Conservation (phyloP, 768 basidiomycete species). For the Suillus luteus region DNA sequence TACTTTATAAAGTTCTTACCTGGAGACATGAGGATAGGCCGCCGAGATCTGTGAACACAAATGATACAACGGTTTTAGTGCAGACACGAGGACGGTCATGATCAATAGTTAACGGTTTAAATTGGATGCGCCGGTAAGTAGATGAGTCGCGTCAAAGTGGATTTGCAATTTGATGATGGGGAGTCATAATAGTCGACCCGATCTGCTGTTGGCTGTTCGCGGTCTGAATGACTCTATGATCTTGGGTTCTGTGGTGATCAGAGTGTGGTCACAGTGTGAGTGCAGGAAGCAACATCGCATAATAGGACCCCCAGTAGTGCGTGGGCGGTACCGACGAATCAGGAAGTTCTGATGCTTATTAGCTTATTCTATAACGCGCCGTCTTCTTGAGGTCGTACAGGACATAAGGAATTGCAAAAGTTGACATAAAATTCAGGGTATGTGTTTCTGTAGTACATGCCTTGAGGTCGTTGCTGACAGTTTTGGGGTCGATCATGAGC, state of each 20-base stretch:
- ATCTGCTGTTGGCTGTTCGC: background rate
- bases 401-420: constrained; percentile 16
- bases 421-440: constrained; percentile 31
- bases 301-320: background rate
- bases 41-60: constrained; percentile 22
- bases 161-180: constrained; percentile 3
- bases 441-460: constrained; percentile 8
- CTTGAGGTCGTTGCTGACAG: constrained; percentile 31
- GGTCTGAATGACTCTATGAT: background rate
- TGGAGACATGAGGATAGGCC: constrained; percentile 41
- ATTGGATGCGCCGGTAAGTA: constrained; percentile 4
- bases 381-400: background rate
- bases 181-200: background rate
- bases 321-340: background rate
- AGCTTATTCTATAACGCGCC: background rate
- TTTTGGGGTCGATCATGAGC: constrained; percentile 31
- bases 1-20: constrained; percentile 10
- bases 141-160: constrained; percentile 4
- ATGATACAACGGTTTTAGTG: constrained; percentile 2
- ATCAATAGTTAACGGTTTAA: background rate
- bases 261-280: background rate
- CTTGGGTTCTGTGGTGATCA: constrained; percentile 3
- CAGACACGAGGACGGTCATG: constrained; percentile 38
- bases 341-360: constrained; percentile 1
- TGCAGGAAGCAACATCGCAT: constrained; percentile 1